phyloP scores from a whole-genome alignment of 352 stramenopile genomes.

The Globisporangium barbulae region DNA sequence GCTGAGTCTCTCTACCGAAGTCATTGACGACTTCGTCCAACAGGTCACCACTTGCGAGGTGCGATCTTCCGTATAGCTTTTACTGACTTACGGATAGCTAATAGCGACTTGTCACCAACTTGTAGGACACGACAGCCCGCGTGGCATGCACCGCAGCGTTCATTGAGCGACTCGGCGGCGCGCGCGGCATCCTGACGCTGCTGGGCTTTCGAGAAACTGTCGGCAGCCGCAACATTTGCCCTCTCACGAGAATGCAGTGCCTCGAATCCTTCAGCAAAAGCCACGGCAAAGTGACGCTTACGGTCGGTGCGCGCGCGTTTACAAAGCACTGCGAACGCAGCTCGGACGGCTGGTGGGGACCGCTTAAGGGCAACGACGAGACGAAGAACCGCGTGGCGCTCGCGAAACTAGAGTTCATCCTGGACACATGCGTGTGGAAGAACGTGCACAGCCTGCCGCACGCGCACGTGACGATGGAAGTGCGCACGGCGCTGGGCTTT shows the following conservation, averaged over 20 bases:
- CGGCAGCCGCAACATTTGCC: conserved; percentile 42
- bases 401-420: conserved; percentile 41
- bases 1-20: conserved; percentile 19
- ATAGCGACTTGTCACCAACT: neutral
- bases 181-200: conserved; percentile 60
- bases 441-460: conserved; percentile 81
- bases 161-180: conserved; percentile 40
- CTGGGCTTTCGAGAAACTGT: conserved; percentile 63
- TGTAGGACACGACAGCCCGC: conserved; percentile 4
- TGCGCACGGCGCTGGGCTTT: conserved; percentile 66
- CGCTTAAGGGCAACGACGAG: conserved; percentile 59
- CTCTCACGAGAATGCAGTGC: conserved; percentile 57
- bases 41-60: neutral
- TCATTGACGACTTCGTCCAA: conserved; percentile 24
- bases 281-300: conserved; percentile 48
- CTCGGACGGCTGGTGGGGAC: conserved; percentile 58
- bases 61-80: neutral
- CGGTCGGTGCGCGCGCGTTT: conserved; percentile 67
- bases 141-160: conserved; percentile 20
- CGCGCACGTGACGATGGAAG: conserved; percentile 63
- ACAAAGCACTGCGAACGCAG: conserved; percentile 80
- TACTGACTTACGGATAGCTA: neutral
- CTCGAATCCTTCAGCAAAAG: conserved; percentile 43
- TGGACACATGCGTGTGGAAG: conserved; percentile 69
- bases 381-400: conserved; percentile 61